These are phyloP conservation scores for Candida orba DNA, from an alignment of 805 yeast genomes.

Conservation along the genomic window DNA sequence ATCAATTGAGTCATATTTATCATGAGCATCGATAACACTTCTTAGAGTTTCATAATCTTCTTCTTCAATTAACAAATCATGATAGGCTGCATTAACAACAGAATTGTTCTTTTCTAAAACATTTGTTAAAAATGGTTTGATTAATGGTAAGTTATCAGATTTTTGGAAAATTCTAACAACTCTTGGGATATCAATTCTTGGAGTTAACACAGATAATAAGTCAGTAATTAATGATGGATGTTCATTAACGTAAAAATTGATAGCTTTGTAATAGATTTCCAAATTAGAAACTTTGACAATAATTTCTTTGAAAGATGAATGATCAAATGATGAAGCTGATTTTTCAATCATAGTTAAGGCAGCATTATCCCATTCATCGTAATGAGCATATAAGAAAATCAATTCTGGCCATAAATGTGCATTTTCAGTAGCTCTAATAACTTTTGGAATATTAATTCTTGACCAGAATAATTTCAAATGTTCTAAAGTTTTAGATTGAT, in stretches of 20 bases:
- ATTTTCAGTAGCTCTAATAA: constrained; percentile 83
- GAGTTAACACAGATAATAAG: constrained; percentile 71
- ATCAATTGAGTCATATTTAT: constrained; percentile 86
- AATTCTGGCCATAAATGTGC: constrained; percentile 96
- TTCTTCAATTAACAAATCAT: constrained; percentile 91
- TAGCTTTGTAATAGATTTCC: constrained; percentile 95
- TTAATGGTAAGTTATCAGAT: constrained; percentile 92
- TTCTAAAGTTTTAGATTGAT: constrained; percentile 87
- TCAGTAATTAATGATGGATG: constrained; percentile 90
- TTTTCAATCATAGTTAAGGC: constrained; percentile 94
- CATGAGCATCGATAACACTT: constrained; percentile 80
- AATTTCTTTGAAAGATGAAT: constrained; percentile 87
- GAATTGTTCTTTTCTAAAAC: constrained; percentile 87
- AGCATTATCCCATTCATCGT: constrained; percentile 99
- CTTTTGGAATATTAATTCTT: constrained; percentile 95
- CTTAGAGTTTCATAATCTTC: constrained; percentile 89
- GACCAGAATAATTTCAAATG: constrained; percentile 98
- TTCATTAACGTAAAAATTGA: constrained; percentile 86
- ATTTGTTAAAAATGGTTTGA: constrained; percentile 89
- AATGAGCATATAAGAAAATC: constrained; percentile 93
- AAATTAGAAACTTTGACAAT: constrained; percentile 91
- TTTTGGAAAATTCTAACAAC: constrained; percentile 91
- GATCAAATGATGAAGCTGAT: constrained; percentile 89
- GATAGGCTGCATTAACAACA: constrained; percentile 91
- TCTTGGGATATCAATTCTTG: constrained; percentile 90